These are phyloP conservation scores for Apiospora marii DNA, from an alignment of 2,329 filamentous ascomycete species.

Conservation along the genomic window DNA sequence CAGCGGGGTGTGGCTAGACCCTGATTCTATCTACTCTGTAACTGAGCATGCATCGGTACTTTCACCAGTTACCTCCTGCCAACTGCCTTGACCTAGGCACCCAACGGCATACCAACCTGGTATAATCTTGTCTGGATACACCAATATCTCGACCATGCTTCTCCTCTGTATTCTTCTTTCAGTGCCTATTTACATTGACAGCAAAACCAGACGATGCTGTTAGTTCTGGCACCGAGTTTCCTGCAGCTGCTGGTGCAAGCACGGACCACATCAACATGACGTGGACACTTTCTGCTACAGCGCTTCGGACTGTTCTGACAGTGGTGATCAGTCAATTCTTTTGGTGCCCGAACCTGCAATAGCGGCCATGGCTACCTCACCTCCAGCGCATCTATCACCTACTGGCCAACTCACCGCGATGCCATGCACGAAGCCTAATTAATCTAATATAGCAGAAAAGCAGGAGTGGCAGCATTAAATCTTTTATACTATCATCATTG, in stretches of 20 bases:
- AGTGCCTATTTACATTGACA: not conserved
- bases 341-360: slow-evolving; percentile 15
- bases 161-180: not conserved
- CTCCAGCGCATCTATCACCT: not conserved
- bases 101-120: not conserved
- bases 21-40: not conserved
- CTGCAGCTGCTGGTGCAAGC: slow-evolving; percentile 3
- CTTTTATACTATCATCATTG: too few relatives aligned
- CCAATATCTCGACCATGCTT: not conserved
- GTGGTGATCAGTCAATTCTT: not conserved
- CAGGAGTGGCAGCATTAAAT: not conserved
- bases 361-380: not conserved
- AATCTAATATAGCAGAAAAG: not conserved
- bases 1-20: not conserved
- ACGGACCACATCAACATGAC: slow-evolving; percentile 18
- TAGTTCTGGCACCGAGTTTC: not conserved
- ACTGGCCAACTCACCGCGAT: not conserved
- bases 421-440: not conserved
- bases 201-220: not conserved
- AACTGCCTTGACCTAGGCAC: not conserved
- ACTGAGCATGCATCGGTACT: not conserved
- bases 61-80: not conserved
- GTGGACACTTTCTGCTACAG: slow-evolving; percentile 3
- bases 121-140: not conserved
- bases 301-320: not conserved